phyloP scores from a whole-genome alignment of 1,284 basidiomycete genomes.

The Leccinum glutinopallens region DNA sequence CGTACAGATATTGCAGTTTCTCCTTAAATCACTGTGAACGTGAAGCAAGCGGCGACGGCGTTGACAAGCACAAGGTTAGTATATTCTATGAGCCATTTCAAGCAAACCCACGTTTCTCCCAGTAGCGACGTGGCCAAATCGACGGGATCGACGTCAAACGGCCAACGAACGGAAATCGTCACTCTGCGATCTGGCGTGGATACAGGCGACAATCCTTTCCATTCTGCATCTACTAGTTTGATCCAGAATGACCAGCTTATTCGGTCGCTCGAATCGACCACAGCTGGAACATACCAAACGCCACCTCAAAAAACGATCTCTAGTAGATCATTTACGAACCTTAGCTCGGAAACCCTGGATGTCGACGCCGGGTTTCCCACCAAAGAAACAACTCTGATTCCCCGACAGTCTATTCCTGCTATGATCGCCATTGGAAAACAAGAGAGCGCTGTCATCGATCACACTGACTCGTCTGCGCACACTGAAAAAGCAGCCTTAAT shows the following conservation, averaged over 20 bases:
- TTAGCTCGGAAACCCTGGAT: background rate
- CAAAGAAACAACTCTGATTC: background rate
- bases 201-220: background rate
- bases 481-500: background rate
- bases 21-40: slow-evolving; percentile 9
- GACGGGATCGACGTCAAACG: background rate
- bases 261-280: background rate
- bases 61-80: slow-evolving; percentile 7
- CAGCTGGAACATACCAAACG: background rate
- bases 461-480: background rate
- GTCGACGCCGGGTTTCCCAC: background rate
- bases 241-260: background rate
- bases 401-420: background rate
- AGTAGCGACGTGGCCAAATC: slow-evolving; percentile 5
- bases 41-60: background rate
- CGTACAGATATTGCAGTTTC: background rate
- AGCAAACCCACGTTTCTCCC: background rate
- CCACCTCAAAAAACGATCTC: background rate
- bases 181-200: background rate
- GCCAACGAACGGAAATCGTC: background rate
- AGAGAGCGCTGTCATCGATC: background rate
- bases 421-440: background rate
- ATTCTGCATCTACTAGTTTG: background rate
- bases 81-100: background rate
- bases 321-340: background rate